phyloP scores from a whole-genome alignment of 1,139 yeast species.

The Scheffersomyces cryptocercus region DNA sequence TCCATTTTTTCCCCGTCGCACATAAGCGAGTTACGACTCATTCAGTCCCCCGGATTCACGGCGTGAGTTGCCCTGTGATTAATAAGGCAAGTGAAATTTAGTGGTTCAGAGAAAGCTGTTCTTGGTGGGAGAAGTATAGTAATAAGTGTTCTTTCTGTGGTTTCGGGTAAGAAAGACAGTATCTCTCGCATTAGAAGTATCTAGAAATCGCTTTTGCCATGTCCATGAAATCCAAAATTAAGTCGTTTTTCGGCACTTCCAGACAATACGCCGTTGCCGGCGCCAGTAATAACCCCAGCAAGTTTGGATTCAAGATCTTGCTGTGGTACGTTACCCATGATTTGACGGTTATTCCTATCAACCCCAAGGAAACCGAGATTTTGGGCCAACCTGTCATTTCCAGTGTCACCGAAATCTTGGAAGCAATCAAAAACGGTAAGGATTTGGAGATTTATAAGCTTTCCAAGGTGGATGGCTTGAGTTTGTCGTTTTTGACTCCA shows the following conservation, averaged over 20 bases:
- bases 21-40: no score
- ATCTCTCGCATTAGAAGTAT: not conserved
- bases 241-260: conserved; percentile 50
- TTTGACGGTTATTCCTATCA: conserved; percentile 67
- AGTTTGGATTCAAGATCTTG: conserved; percentile 72
- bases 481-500: conserved; percentile 72
- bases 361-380: conserved; percentile 53
- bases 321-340: conserved; percentile 64
- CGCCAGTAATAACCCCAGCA: conserved; percentile 63
- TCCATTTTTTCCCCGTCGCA: no score
- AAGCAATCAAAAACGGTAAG: conserved; percentile 20
- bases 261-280: conserved; percentile 72
- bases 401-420: conserved; percentile 35
- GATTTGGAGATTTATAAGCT: conserved; percentile 29
- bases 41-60: no score
- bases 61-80: no score
- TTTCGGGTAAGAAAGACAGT: not conserved
- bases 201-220: conserved; percentile 12
- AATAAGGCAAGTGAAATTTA: no score
- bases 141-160: no score
- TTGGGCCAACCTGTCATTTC: conserved; percentile 44
- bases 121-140: no score
- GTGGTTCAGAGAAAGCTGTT: no score
- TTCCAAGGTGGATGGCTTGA: conserved; percentile 40
- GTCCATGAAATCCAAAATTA: conserved; percentile 44